Base-by-base conservation (phyloP, 2,329 filamentous ascomycete genomes). In the Ophiostoma perfectum region DNA sequence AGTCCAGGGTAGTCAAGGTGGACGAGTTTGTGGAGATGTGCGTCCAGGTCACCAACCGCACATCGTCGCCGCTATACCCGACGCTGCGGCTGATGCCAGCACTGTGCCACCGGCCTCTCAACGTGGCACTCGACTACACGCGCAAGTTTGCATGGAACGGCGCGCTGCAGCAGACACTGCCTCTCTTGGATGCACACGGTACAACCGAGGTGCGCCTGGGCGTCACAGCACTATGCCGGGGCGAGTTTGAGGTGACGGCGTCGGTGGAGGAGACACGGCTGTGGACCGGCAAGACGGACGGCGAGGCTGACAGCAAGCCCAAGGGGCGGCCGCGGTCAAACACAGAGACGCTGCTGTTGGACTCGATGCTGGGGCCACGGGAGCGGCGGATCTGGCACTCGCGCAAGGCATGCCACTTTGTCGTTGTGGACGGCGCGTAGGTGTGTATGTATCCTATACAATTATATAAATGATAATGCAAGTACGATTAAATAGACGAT, bases 111-210 rank as follows among this genome's bases (percentile, higher is more conserved):
- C 87, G 93, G 16, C 86, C 90, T 0, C 83, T 86, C 66, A 88
- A 87, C 70, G 82, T 91, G 14, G 90, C 91, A 2, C 84, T 96
- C 16, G 93, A 97, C 76, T 86, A 94, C 68, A 90, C 90, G 58
- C 88, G 91, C 74, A 91, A 92, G 71, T 84, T 97, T 67, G 88
- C 89, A 1, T 95, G 92, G 89, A 94, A 92, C 72, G 93, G 93
- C 1, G 88, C 90, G 42, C 78, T 97, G 69, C 93, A 97, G 78
- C 88, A 89, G 74, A 82, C 86, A 1, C 79, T 97, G 0, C 87
- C 90, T 0, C 75, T 85, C 6, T 76, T 97, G 1, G 77, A 78
- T 5, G 85, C 87, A 0, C 84, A 86, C 4, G 81, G 84, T 62
- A 84, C 78, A n/a, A 81, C 83, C 0, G 84, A 88, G 70, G 81